These are phyloP conservation scores for Alternaria dauci DNA, from an alignment of 2,329 filamentous ascomycete species.

Conservation along the genomic window DNA sequence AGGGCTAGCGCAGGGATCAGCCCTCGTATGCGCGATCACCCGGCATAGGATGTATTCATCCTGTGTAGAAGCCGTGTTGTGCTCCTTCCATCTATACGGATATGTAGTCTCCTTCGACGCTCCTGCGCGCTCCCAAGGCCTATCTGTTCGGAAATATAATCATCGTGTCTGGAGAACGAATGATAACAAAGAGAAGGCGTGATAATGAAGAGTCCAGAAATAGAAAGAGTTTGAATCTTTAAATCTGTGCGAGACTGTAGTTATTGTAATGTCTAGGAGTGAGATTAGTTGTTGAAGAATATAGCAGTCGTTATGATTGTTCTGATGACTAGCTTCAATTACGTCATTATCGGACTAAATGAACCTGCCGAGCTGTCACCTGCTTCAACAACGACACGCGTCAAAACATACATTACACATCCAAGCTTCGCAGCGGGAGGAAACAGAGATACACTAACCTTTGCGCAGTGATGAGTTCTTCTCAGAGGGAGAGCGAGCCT, in stretches of 20 bases:
- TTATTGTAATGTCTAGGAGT: too few species aligned
- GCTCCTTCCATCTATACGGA: neutral
- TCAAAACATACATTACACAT: neutral
- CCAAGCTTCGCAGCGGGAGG: neutral
- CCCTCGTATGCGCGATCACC: neutral
- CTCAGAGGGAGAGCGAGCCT: constrained; percentile 15
- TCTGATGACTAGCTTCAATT: neutral
- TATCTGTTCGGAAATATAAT: neutral
- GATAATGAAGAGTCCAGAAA: too few species aligned
- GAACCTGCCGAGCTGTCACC: neutral
- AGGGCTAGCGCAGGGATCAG: neutral
- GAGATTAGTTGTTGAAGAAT: too few species aligned
- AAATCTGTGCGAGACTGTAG: too few species aligned
- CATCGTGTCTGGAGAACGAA: neutral
- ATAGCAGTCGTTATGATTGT: too few species aligned
- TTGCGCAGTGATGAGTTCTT: constrained; percentile 5
- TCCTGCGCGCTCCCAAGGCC: neutral
- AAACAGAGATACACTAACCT: neutral
- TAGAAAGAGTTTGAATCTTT: too few species aligned
- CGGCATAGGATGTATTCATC: neutral
- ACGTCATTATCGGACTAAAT: neutral
- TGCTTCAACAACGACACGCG: neutral
- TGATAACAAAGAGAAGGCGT: neutral
- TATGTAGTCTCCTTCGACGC: neutral
- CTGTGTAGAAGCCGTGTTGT: neutral